phyloP scores from a whole-genome alignment of 768 basidiomycete genomes.

The Albatrellus ellisii region DNA sequence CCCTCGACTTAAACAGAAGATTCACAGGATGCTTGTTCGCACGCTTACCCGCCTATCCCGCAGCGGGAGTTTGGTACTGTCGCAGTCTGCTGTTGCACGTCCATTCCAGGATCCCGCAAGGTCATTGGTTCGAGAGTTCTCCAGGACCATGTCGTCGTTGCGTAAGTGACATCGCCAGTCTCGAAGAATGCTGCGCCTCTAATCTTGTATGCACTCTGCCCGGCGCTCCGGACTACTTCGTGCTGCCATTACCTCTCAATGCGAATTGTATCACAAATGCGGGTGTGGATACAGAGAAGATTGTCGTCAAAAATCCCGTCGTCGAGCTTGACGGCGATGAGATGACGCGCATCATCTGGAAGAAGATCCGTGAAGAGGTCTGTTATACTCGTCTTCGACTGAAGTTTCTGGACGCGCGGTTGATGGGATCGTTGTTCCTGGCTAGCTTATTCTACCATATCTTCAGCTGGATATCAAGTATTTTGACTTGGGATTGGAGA shows the following conservation, averaged over 20 bases:
- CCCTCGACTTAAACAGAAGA: background rate
- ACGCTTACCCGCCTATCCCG: background rate
- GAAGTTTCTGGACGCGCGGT: background rate
- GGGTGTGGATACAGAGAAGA: slow-evolving; percentile 29
- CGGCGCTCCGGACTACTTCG: background rate
- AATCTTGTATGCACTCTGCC: background rate
- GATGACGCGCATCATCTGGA: slow-evolving; percentile 99
- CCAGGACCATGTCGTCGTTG: slow-evolving; percentile 6
- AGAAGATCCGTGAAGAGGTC: slow-evolving; percentile 93
- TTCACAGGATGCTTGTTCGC: background rate
- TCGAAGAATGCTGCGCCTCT: background rate
- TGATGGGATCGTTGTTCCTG: slow-evolving; percentile 1
- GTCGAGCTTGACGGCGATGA: slow-evolving; percentile 97
- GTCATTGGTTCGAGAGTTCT: slow-evolving; percentile 6
- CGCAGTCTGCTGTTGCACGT: no score
- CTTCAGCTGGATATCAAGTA: slow-evolving; percentile 96
- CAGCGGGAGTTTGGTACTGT: no score
- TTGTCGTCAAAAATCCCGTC: slow-evolving; percentile 76
- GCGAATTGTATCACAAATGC: background rate
- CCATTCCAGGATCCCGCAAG: slow-evolving; percentile 1
- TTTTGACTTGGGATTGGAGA: slow-evolving; percentile 91
- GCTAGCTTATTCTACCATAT: slow-evolving; percentile 90
- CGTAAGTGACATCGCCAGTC: slow-evolving; percentile 5
- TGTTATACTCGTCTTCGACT: slow-evolving; percentile 15
- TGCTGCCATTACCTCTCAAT: no score